phyloP scores from a whole-genome alignment of 805 yeast species.

The Candida adriatica region DNA sequence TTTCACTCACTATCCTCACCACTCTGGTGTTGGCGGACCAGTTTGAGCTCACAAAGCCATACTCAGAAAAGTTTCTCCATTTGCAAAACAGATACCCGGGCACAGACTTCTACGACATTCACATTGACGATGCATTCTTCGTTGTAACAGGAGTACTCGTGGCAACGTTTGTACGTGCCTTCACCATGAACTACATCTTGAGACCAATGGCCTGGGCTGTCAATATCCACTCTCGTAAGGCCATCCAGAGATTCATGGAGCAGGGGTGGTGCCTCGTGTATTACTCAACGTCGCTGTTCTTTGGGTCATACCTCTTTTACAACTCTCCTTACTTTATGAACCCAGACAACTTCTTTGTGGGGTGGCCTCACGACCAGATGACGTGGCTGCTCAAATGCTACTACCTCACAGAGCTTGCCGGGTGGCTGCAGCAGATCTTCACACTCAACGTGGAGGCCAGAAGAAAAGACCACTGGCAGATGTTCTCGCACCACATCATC shows the following conservation, averaged over 20 bases:
- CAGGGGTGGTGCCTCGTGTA: conserved; percentile 75
- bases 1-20: conserved; percentile 20
- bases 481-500: conserved; percentile 84
- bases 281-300: conserved; percentile 45
- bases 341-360: conserved; percentile 49
- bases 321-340: conserved; percentile 54
- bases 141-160: conserved; percentile 49
- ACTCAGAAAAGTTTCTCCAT: conserved; percentile 31
- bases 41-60: conserved; percentile 23
- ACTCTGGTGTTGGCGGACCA: conserved; percentile 20
- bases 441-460: conserved; percentile 71
- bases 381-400: conserved; percentile 50
- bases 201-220: conserved; percentile 45
- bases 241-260: conserved; percentile 69
- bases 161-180: conserved; percentile 51
- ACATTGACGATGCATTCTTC: conserved; percentile 46
- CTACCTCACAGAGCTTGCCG: conserved; percentile 65
- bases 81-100: conserved; percentile 32
- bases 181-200: conserved; percentile 50
- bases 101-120: conserved; percentile 42
- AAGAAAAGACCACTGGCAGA: conserved; percentile 78
- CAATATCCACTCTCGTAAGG: conserved; percentile 42
- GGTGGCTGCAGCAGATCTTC: conserved; percentile 76
- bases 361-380: conserved; percentile 71
- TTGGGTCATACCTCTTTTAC: conserved; percentile 53